Conservation (phyloP, 345 rosid genomes). For the Euphorbia pulcherrima region DNA sequence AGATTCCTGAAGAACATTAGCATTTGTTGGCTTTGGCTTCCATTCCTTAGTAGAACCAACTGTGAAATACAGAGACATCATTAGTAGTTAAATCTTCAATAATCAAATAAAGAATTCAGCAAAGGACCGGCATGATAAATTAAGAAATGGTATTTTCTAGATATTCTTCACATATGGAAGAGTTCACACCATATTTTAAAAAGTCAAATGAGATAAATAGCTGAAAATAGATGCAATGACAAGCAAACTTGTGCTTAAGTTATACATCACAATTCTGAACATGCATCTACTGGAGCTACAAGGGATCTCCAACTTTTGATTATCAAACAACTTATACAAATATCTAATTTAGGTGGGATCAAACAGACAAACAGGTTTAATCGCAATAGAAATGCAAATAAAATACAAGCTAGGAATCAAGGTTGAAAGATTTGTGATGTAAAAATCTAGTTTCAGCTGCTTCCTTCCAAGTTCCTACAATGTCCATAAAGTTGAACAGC, state of each 20-base stretch:
- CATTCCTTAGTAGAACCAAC: constrained; percentile 70
- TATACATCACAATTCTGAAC: not conserved
- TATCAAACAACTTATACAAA: not conserved
- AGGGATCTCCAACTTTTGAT: not conserved
- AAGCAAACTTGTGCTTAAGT: constrained; percentile 11
- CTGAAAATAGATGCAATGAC: not conserved
- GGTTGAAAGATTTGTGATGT: not conserved
- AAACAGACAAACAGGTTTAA: not conserved
- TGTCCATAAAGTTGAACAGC: not conserved
- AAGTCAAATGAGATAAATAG: not conserved
- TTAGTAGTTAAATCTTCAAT: constrained; percentile 11
- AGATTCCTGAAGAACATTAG: constrained; percentile 44
- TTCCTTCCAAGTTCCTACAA: not conserved
- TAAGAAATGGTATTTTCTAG: not conserved
- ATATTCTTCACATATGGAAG: not conserved
- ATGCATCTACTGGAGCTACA: not conserved
- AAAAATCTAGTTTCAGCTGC: not conserved
- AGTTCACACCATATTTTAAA: not conserved
- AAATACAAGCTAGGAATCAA: not conserved
- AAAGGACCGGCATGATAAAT: not conserved
- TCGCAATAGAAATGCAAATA: not conserved
- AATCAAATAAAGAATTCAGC: constrained; percentile 8
- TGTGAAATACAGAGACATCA: constrained; percentile 31
- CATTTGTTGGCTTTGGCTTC: constrained; percentile 75
- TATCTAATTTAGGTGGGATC: not conserved